Evolutionary conservation across 768 basidiomycete genomes (phyloP).

Genomic region (Naematelia aurantialba): DNA sequence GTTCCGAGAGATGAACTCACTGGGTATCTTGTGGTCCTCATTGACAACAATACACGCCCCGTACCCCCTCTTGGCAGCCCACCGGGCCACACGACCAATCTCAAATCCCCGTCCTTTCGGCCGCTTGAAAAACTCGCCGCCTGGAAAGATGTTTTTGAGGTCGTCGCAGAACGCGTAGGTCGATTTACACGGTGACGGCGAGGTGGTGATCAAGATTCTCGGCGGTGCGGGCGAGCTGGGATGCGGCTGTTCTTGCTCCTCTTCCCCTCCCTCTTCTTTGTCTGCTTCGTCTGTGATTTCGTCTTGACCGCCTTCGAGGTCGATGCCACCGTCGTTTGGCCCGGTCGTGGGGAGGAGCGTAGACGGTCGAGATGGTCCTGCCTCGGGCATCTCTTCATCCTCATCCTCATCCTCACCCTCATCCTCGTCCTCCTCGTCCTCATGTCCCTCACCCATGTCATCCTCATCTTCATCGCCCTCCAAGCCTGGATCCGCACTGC

Average conservation of each 20-base stretch:
- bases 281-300: constrained; percentile 54
- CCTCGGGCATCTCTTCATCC: constrained; percentile 42
- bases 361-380: constrained; percentile 52
- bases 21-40: constrained; percentile 89
- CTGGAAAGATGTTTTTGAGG: constrained; percentile 80
- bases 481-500: constrained; percentile 50
- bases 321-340: constrained; percentile 17
- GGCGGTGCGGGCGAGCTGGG: constrained; percentile 60
- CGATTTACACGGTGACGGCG: constrained; percentile 75
- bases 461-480: constrained; percentile 24
- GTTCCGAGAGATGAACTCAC: constrained; percentile 56
- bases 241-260: constrained; percentile 25
- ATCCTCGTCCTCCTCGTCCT: constrained; percentile 54
- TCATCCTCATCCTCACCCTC: constrained; percentile 55
- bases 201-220: constrained; percentile 87
- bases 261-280: constrained; percentile 20
- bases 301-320: constrained; percentile 18
- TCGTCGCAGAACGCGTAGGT: constrained; percentile 94
- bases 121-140: constrained; percentile 79
- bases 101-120: constrained; percentile 88
- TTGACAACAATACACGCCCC: constrained; percentile 88
- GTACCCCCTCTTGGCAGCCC: constrained; percentile 86
- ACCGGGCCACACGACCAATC: constrained; percentile 81
- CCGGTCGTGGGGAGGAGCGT: constrained; percentile 2
- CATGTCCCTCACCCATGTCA: constrained; percentile 58